Evolutionary conservation across 1,139 yeast genomes (phyloP).

Genomic region (Geotrichum klebahnii): DNA sequence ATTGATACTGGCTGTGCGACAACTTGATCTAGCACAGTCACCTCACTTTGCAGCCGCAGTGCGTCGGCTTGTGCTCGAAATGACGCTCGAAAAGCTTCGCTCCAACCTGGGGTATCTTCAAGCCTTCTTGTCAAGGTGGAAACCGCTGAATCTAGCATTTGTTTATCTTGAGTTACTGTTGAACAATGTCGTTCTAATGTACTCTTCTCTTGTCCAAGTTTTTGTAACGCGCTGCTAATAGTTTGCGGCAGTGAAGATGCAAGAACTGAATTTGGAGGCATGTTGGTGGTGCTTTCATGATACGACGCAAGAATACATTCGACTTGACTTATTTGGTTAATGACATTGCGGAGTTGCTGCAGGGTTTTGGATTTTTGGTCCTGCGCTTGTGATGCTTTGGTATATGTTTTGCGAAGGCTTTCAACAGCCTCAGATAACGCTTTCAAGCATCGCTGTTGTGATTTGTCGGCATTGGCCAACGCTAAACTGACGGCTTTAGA

Average conservation of each 20-base stretch:
- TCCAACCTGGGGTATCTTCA: conserved; percentile 31
- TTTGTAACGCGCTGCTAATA: conserved; percentile 7
- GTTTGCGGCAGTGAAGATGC: conserved; percentile 1
- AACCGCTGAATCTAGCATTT: conserved; percentile 4
- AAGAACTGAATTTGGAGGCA: not conserved
- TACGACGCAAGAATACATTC: conserved; percentile 11
- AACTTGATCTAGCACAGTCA: conserved; percentile 20
- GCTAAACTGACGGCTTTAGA: conserved; percentile 41
- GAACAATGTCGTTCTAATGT: conserved; percentile 6
- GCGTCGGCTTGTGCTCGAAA: conserved; percentile 27
- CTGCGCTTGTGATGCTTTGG: conserved; percentile 24
- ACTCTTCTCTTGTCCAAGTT: conserved; percentile 10
- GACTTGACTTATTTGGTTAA: conserved; percentile 27
- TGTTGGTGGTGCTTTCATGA: not conserved
- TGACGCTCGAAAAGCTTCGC: conserved; percentile 23
- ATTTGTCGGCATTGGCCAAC: conserved; percentile 25
- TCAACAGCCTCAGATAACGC: conserved; percentile 29
- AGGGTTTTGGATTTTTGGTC: conserved; percentile 24
- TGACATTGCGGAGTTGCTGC: conserved; percentile 24
- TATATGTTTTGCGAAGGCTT: conserved; percentile 26
- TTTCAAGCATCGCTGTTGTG: conserved; percentile 23
- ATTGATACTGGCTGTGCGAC: conserved; percentile 5
- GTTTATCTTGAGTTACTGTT: conserved; percentile 9
- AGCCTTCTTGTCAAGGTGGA: conserved; percentile 26
- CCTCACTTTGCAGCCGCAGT: conserved; percentile 23